Evolutionary conservation across 2,329 filamentous ascomycete genomes (phyloP).

Genomic region (Xylariaceae sp.): DNA sequence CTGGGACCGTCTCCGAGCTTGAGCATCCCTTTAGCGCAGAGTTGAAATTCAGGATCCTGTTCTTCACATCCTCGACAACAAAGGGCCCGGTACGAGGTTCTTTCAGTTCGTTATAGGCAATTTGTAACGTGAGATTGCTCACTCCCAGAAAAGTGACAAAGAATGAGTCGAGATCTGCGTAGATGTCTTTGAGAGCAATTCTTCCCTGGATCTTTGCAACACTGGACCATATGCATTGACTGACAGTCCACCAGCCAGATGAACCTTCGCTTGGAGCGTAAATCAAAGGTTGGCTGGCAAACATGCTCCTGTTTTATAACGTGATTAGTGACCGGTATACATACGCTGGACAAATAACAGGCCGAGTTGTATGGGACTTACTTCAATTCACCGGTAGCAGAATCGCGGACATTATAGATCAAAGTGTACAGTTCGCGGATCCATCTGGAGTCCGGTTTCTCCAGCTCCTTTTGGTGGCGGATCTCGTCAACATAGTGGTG

Average conservation of each 20-base stretch:
- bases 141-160: conserved; percentile 30
- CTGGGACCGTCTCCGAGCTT: background rate
- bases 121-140: conserved; percentile 22
- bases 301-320: too few species aligned
- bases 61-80: conserved; percentile 24
- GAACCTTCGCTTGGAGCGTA: conserved; percentile 3
- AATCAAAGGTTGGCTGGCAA: conserved; percentile 13
- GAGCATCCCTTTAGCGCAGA: conserved; percentile 29
- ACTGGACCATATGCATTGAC: conserved; percentile 33
- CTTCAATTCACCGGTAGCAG: too few species aligned
- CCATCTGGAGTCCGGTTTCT: too few species aligned
- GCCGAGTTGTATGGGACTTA: too few species aligned
- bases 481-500: too few species aligned
- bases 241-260: conserved; percentile 29
- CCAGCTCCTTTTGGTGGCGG: too few species aligned
- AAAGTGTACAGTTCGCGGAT: too few species aligned
- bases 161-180: conserved; percentile 25
- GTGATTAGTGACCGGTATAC: too few species aligned
- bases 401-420: too few species aligned
- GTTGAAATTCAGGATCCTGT: conserved; percentile 30
- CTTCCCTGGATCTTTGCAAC: conserved; percentile 26
- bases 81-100: too few species aligned
- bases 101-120: conserved; percentile 32
- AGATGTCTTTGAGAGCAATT: conserved; percentile 24
- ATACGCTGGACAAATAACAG: too few species aligned